Base-by-base conservation (phyloP, 331 rosid species). In the Ulmus americana region DNA sequence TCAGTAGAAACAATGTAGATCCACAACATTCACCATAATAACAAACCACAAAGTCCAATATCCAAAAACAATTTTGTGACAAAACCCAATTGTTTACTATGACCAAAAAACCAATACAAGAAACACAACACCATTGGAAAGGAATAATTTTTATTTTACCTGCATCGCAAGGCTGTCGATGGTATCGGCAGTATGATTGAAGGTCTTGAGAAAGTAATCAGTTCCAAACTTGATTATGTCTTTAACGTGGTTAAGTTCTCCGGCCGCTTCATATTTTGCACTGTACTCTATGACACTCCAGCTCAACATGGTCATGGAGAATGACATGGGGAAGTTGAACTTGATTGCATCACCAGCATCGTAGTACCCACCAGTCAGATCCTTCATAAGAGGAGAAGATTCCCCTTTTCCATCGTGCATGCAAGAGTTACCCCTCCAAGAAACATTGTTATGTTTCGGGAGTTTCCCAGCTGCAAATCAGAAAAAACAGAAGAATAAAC, bases 281-380 rank as follows among this genome's bases (percentile, higher is more conserved):
- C 97, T 94, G 72, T 89, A 94, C 73, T 94, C 99, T 20, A 94
- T 94, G 4, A 94, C 99, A 46, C 99, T 94, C 99, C 99, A 94
- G 71, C 99, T 94, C 79, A 94, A 75, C 97, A 94, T 79, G 63
- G 97, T 83, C 77, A 94, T 71, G 42, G 99, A 65, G 70, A 87
- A 94, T 3, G 99, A 76, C 51, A 53, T 45, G 35, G 99, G 99
- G 53, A 89, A 94, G 74, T 94, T 67, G 81, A 94, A 94, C 86
- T 94, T 94, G 77, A 94, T 94, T 8, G 97, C 95, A 73, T 94
- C 97, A 10, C 99, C 99, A 28, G 97, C 97, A 74, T 94, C 99
- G 58, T 94, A 94, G 55, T 65, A 94, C 10, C 99, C 99, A 61
- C 99, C 99, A 5, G 81, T 75, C 58, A 94, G 83, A 85, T 94